phyloP scores from a whole-genome alignment of 495 filamentous ascomycete species.

The Cercophora scortea region DNA sequence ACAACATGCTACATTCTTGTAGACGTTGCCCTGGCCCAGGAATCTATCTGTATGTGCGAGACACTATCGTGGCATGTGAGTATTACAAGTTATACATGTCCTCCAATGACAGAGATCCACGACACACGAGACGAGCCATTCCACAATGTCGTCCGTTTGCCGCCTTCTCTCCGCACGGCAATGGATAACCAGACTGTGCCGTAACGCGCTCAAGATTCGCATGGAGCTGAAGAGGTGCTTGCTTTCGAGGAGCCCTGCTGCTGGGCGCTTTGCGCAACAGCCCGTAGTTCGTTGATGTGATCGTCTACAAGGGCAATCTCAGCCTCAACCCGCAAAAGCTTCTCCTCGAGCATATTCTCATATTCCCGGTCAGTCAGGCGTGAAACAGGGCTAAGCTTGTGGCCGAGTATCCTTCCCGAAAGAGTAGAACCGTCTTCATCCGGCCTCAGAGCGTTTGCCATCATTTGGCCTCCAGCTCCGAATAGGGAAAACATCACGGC shows the following conservation, averaged over 20 bases:
- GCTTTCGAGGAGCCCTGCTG: neutral
- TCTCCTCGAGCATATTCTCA: conserved; percentile 63
- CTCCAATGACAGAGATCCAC: neutral
- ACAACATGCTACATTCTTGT: no score
- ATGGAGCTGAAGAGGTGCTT: no score
- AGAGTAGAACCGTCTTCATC: neutral
- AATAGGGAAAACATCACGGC: conserved; percentile 26
- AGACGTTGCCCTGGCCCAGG: no score
- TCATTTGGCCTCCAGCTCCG: conserved; percentile 28
- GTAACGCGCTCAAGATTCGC: no score
- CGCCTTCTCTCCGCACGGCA: no score
- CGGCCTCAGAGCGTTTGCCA: conserved; percentile 8
- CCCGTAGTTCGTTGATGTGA: conserved; percentile 55
- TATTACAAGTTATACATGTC: neutral
- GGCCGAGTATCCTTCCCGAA: conserved; percentile 33
- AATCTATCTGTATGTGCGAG: no score
- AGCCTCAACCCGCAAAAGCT: conserved; percentile 67
- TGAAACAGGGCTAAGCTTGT: conserved; percentile 78
- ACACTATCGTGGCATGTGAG: neutral
- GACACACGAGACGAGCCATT: neutral
- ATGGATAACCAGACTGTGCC: no score
- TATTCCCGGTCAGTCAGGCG: conserved; percentile 75
- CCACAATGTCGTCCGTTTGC: no score
- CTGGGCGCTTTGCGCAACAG: neutral
- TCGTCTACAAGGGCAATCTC: conserved; percentile 86